Base-by-base conservation (phyloP, 768 basidiomycete species). In the Agrocybe chaxingu region DNA sequence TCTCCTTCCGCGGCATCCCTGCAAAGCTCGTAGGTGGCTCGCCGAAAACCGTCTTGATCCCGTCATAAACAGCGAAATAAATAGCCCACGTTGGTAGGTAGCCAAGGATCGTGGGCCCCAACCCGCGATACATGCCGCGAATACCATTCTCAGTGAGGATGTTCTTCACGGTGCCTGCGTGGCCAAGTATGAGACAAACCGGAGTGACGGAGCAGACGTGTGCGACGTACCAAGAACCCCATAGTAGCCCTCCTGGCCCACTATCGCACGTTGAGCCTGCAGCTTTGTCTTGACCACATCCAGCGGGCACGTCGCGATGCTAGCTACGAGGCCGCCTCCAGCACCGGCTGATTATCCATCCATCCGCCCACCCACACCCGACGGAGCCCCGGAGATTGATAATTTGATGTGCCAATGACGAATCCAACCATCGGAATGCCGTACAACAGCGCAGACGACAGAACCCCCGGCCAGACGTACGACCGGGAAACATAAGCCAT, bases 61-160 rank as follows among this genome's bases (percentile, higher is more conserved):
- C 84, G 71, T 99, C 97, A 70, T 98, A 98, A 19, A 98, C 92
- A 16, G 93, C 85, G 68, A 98, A 98, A 68, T 98, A 98, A 59
- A 98, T 98, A 19, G 94, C 97, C 97, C 95, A 98, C 2, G 96
- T 98, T 16, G 97, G 97, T 36, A 98, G 81, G 71, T 99, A 98
- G 10, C 97, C 97, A 7, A 95, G 78, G 49, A 99, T 80, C 13
- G 97, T 99, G 10, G 97, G 97, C 13, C 96, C 95, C 13, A 99
- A 79, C n/a, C 97, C 97, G 37, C 97, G 84, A 70, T 99, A 99
- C 53, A 98, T 75, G 10, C 97, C 97, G 48, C 87, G 82, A 45
- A 97, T 56, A 10, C 97, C 97, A 52, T 89, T 88, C 53, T 81
- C 81, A 78, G 54, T 54, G 16, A 70, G 60, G 45, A 76, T 67